Evolutionary conservation across 257 asterid species (phyloP).

Genomic region (Apocynum venetum): DNA sequence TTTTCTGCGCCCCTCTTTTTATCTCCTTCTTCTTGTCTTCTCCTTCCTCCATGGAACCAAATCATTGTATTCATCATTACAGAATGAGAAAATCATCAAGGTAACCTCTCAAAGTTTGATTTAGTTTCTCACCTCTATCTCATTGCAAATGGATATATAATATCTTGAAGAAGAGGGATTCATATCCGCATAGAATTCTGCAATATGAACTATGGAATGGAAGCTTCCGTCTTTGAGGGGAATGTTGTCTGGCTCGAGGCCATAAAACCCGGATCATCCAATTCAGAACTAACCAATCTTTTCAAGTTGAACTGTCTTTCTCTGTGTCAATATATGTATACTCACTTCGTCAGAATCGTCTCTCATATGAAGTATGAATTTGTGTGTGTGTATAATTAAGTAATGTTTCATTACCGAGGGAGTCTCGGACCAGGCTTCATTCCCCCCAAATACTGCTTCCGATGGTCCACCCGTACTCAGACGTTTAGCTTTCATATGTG

Average conservation of each 20-base stretch:
- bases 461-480: background rate
- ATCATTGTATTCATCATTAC: constrained; percentile 29
- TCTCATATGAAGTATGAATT: background rate
- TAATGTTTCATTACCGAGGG: background rate
- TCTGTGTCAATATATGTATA: too few relatives aligned
- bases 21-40: constrained; percentile 3
- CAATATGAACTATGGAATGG: background rate
- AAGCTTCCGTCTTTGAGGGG: constrained; percentile 38
- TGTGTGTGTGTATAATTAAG: background rate
- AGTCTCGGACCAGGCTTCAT: constrained; percentile 71
- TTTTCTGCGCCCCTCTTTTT: background rate
- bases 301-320: background rate
- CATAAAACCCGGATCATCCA: constrained; percentile 6
- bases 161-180: background rate
- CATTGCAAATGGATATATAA: background rate
- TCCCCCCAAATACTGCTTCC: constrained; percentile 40
- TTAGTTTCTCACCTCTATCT: background rate
- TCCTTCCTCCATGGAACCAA: constrained; percentile 9
- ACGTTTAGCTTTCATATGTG: background rate
- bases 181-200: background rate
- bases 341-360: background rate
- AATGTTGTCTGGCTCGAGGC: constrained; percentile 51
- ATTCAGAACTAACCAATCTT: background rate
- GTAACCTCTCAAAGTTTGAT: background rate
- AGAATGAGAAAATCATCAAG: background rate